Conservation (phyloP, 1,284 basidiomycete genomes). For the Abortiporus biennis region DNA sequence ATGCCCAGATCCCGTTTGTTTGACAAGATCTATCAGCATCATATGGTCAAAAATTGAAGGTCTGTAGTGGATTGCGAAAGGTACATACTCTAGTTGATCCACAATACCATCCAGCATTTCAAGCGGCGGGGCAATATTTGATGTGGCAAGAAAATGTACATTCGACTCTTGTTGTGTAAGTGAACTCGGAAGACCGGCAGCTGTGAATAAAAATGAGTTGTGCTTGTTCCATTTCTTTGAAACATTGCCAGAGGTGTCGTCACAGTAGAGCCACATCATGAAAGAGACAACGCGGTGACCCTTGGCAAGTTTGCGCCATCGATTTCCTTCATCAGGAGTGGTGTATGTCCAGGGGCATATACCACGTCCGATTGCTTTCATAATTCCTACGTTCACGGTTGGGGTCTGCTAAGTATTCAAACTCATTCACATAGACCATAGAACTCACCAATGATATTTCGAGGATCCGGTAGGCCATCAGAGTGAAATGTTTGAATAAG, state of each 20-base stretch:
- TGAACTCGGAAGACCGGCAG: slow-evolving; percentile 23
- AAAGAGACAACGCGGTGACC: slow-evolving; percentile 17
- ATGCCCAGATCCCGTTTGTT: slow-evolving; percentile 28
- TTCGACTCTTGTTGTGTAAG: slow-evolving; percentile 21
- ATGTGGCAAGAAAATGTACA: slow-evolving; percentile 35
- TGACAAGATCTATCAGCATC: slow-evolving; percentile 18
- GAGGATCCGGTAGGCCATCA: not conserved
- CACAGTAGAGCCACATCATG: slow-evolving; percentile 36
- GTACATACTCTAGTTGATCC: slow-evolving; percentile 6
- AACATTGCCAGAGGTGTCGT: slow-evolving; percentile 37
- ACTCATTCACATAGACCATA: too few relatives aligned
- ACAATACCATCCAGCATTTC: slow-evolving; percentile 36
- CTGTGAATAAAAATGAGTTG: slow-evolving; percentile 30
- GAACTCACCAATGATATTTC: not conserved
- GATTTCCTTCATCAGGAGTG: slow-evolving; percentile 10
- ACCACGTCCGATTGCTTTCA: too few relatives aligned
- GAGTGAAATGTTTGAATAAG: not conserved
- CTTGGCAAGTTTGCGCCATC: slow-evolving; percentile 12
- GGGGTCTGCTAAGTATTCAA: too few relatives aligned
- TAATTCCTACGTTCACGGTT: too few relatives aligned
- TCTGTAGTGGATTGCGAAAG: not conserved
- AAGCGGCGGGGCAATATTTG: slow-evolving; percentile 32
- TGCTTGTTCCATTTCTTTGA: slow-evolving; percentile 42
- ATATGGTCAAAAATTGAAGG: not conserved
- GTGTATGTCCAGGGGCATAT: too few relatives aligned